Evolutionary conservation across 2,329 filamentous ascomycete species (phyloP), one percentile per base, ranked within the genome.

Genomic region (Cadophora luteo-olivacea): DNA sequence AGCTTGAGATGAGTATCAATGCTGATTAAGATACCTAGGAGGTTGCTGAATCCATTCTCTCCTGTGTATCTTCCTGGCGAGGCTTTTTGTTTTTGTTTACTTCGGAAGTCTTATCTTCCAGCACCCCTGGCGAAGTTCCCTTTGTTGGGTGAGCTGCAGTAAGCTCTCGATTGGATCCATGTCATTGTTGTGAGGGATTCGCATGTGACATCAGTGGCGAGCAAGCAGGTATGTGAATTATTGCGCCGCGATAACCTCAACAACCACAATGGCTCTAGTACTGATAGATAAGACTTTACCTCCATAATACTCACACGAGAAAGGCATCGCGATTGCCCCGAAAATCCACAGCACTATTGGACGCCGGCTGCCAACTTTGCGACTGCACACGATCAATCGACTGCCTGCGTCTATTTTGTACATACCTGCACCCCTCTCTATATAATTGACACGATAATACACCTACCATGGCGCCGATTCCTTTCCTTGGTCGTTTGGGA

Each of bases 401-500:
- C 57, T 14, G 36, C 32, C 57, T 41, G 57, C 11, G 7, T 32
- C 24, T 41, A 38, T n/a, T 38, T 32, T 67, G 69, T 69, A 69
- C 62, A 67, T 64, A 68, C 29, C 60, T 49, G 36, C 54, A 33
- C 49, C 49, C 45, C 61, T 62, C 36, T 60, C 61, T 61, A 51
- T 63, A 61, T 61, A 65, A 66, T 65, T 14, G 32, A 58, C 36
- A 58, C 33, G 57, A 64, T 52, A 71, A 24, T 70, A 79, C 14
- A 16, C 4, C 24, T 32, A 54, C 24, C 1, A 57, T 78, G 70
- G 79, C 80, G 76, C 77, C 79, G 32, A 76, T 82, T 64, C 80
- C 80, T 29, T 82, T 82, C 68, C 76, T 82, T 72, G 80, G 80
- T 60, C 80, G 81, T 65, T 70, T 82, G 64, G 79, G 80, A 69